A percentile compares a stretch with the other conserved stretches of the same genome.
Evolutionary conservation across 2,329 filamentous ascomycete genomes (phyloP).

Genomic region (Tolypocladium paradoxum): DNA sequence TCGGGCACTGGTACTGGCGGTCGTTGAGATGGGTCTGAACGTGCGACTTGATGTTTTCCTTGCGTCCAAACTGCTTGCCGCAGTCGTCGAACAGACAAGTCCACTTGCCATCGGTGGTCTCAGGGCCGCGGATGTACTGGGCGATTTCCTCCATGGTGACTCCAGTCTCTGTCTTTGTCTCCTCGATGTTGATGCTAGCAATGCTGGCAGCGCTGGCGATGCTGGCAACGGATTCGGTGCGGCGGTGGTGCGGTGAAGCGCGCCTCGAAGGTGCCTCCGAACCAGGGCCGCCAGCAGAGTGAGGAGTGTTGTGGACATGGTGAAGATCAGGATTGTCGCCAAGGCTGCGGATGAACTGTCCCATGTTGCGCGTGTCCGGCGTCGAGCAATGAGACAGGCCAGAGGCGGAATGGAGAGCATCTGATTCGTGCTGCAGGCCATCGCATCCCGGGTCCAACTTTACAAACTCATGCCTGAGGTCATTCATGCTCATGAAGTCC

Average conservation of each 20-base stretch:
- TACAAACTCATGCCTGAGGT: conserved; percentile 32
- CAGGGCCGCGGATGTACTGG: conserved; percentile 61
- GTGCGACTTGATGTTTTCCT: conserved; percentile 98
- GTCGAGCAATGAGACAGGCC: conserved; percentile 41
- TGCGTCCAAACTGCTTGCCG: conserved; percentile 84
- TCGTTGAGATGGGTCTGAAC: conserved; percentile 97
- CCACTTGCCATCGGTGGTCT: conserved; percentile 67
- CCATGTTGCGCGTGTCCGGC: conserved; percentile 38
- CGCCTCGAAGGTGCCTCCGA: conserved; percentile 11
- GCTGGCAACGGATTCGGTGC: conserved; percentile 50
- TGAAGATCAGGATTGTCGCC: conserved; percentile 32
- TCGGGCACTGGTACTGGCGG: conserved; percentile 86
- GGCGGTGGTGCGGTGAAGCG: conserved; percentile 30
- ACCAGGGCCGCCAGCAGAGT: conserved; percentile 8
- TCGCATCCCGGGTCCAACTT: conserved; percentile 26
- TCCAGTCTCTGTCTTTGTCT: conserved; percentile 65
- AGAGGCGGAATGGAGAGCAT: conserved; percentile 26
- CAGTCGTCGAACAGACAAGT: conserved; percentile 68
- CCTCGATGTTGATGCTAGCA: conserved; percentile 52
- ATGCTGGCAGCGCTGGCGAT: conserved; percentile 48
- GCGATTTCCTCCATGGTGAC: conserved; percentile 79
- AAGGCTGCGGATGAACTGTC: conserved; percentile 31
- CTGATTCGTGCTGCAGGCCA: conserved; percentile 18
- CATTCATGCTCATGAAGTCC: conserved; percentile 46
- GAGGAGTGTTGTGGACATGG: conserved; percentile 6